These are phyloP conservation scores for Hypoxylon crocopeplum DNA, from an alignment of 495 filamentous ascomycete genomes.

Conservation along the genomic window DNA sequence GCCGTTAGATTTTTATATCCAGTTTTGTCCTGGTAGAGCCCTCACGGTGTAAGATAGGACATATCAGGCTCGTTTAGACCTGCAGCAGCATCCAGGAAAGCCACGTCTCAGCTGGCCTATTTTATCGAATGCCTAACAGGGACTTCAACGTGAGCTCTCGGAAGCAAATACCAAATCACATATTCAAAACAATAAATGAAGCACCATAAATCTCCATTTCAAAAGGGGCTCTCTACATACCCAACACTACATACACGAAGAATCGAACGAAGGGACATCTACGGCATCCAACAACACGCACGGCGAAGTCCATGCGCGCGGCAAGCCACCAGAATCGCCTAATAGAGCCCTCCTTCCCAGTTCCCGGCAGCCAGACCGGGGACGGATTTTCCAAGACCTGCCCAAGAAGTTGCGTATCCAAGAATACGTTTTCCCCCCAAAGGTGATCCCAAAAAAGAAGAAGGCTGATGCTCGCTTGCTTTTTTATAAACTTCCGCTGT, in stretches of 20 bases:
- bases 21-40: too few relatives aligned
- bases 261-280: constrained; percentile 19
- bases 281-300: not conserved
- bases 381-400: constrained; percentile 4
- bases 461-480: constrained; percentile 4
- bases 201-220: constrained; percentile 26
- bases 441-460: constrained; percentile 14
- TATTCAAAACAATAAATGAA: not conserved
- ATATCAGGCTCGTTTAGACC: too few relatives aligned
- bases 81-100: too few relatives aligned
- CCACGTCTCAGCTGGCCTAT: too few relatives aligned
- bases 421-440: constrained; percentile 5
- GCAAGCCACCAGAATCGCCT: not conserved
- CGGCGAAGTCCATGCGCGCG: not conserved
- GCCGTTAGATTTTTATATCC: too few relatives aligned
- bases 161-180: too few relatives aligned
- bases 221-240: constrained; percentile 25
- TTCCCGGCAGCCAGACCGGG: constrained; percentile 25
- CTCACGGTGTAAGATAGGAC: too few relatives aligned
- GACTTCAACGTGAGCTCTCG: too few relatives aligned
- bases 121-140: too few relatives aligned
- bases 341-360: constrained; percentile 2
- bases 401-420: not conserved
- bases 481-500: not conserved
- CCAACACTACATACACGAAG: constrained; percentile 28